These are phyloP conservation scores for Punctularia strigosozonata DNA, from an alignment of 768 basidiomycete species.

Conservation along the genomic window DNA sequence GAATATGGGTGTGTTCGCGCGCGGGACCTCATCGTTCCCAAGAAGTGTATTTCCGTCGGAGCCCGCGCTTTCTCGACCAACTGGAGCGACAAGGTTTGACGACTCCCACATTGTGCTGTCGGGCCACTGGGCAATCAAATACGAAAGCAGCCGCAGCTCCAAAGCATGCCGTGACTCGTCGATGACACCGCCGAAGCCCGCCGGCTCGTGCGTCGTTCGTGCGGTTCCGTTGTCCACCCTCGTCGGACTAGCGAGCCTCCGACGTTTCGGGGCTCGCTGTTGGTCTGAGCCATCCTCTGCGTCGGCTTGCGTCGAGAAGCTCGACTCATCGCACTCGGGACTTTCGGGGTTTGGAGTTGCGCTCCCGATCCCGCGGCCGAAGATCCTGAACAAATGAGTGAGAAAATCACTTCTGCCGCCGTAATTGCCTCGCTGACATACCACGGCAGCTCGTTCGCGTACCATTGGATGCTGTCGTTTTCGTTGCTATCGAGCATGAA, in stretches of 20 bases:
- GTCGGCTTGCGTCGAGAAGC: neutral
- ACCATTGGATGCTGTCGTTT: slow-evolving; percentile 36
- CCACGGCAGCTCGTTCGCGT: slow-evolving; percentile 9
- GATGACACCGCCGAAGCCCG: too few relatives aligned
- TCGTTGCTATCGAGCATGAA: slow-evolving; percentile 68
- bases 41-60: neutral
- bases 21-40: slow-evolving; percentile 1
- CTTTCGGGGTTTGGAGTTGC: neutral
- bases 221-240: too few relatives aligned
- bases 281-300: neutral
- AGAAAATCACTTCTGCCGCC: too few relatives aligned
- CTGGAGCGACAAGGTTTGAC: slow-evolving; percentile 11
- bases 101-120: neutral
- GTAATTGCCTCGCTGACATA: slow-evolving; percentile 12
- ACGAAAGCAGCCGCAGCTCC: too few relatives aligned
- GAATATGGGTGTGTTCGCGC: slow-evolving; percentile 13
- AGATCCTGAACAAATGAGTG: too few relatives aligned
- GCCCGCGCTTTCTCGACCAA: slow-evolving; percentile 1
- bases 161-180: too few relatives aligned
- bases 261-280: neutral
- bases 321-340: neutral
- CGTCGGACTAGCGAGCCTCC: too few relatives aligned
- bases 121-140: neutral
- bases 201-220: too few relatives aligned
- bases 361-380: slow-evolving; percentile 7